phyloP scores from a whole-genome alignment of 768 basidiomycete species.

The Butyriboletus loyo region DNA sequence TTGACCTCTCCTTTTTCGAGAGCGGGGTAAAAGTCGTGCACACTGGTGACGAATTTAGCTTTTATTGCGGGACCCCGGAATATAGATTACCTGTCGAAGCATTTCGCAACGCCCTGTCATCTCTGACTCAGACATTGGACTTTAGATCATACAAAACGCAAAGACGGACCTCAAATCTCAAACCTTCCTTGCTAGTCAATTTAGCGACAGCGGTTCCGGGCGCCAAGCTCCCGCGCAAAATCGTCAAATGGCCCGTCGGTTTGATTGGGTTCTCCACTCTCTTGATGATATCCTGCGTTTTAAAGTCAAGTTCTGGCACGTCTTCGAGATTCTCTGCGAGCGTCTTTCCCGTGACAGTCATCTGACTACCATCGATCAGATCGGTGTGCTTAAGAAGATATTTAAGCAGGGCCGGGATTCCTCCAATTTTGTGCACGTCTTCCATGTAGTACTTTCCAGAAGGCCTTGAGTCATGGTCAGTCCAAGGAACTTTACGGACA shows the following conservation, averaged over 20 bases:
- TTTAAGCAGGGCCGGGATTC: constrained; percentile 81
- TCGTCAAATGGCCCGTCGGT: constrained; percentile 79
- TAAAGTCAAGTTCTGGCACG: constrained; percentile 67
- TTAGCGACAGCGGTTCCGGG: constrained; percentile 90
- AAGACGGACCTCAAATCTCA: constrained; percentile 65
- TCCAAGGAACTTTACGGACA: background rate
- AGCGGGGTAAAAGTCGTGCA: constrained; percentile 69
- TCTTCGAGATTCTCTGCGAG: constrained; percentile 84
- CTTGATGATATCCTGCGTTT: constrained; percentile 72
- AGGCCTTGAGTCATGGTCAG: constrained; percentile 43
- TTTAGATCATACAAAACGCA: background rate
- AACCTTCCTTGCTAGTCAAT: constrained; percentile 90
- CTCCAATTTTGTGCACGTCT: constrained; percentile 82
- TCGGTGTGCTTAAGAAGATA: constrained; percentile 76
- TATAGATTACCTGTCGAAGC: constrained; percentile 61
- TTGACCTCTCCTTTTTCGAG: constrained; percentile 74
- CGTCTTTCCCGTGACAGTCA: constrained; percentile 92
- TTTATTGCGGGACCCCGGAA: background rate
- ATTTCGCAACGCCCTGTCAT: constrained; percentile 65
- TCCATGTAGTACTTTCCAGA: constrained; percentile 90
- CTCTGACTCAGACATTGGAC: background rate
- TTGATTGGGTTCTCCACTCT: constrained; percentile 80
- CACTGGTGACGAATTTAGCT: constrained; percentile 34
- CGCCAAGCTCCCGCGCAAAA: constrained; percentile 85
- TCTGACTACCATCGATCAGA: constrained; percentile 74